These are phyloP conservation scores for Mallotus japonicus DNA, from an alignment of 441 rosid genomes.

Conservation along the genomic window DNA sequence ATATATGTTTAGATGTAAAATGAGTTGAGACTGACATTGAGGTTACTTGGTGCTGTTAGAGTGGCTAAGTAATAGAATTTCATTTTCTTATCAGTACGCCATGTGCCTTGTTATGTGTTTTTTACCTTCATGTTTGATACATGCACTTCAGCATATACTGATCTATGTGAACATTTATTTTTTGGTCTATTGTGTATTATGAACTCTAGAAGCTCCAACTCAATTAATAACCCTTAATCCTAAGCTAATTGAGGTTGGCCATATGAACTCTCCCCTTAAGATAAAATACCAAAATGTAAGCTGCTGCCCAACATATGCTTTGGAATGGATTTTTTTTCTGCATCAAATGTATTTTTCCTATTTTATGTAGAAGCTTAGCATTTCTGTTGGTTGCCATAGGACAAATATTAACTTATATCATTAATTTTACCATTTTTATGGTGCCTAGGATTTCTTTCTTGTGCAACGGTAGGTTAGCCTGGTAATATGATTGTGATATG, in stretches of 20 bases:
- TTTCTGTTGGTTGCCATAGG: too few relatives aligned
- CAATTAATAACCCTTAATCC: too few relatives aligned
- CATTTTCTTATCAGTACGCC: neutral
- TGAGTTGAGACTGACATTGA: neutral
- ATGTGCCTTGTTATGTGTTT: neutral
- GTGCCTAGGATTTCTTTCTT: neutral
- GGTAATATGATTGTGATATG: neutral
- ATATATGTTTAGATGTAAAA: conserved; percentile 15
- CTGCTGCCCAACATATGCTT: neutral
- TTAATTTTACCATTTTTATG: neutral
- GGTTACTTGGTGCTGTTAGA: neutral
- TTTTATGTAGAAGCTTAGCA: too few relatives aligned
- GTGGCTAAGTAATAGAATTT: conserved; percentile 7
- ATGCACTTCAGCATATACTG: neutral
- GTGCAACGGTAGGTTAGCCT: neutral
- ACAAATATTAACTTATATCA: too few relatives aligned
- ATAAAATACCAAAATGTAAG: neutral
- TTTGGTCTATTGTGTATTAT: neutral
- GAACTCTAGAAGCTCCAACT: too few relatives aligned
- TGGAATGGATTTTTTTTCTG: neutral
- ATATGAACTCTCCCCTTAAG: too few relatives aligned
- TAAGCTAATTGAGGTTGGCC: too few relatives aligned
- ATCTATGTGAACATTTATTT: neutral
- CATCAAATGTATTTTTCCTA: neutral
- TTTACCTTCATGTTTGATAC: neutral